Evolutionary conservation across 169 alveolate species (phyloP), one percentile per base, ranked within the genome.

Genomic region (Plasmodium blacklocki): DNA sequence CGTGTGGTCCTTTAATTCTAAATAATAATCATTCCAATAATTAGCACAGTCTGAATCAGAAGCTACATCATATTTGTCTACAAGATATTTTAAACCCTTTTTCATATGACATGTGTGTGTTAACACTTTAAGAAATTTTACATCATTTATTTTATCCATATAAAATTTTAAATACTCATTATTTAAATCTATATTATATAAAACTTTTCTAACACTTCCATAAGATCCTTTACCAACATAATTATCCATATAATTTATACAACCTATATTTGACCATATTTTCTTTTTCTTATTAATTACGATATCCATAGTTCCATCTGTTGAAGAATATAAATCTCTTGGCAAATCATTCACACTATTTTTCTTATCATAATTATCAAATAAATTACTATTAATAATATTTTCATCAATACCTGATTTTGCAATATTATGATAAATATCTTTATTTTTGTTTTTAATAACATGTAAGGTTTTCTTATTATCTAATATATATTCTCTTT

Each of bases 201-300:
- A 80, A 80, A 73, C 90, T 19, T 80, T 80, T 60, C 90, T 67
- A 29, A 80, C 83, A 50, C 50, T 12, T 12, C 90, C 90, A 43
- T 54, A 80, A 21, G 90, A 80, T 11, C 90, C 90, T 32, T 68
- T 80, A 12, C 90, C 90, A 50, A 80, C 90, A 43, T 68, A 56
- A 45, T 70, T 66, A 56, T 68, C 90, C 59, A 80, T 54, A 72
- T 80, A 80, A 50, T 50, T 80, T 29, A 80, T 58, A 73, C 43
- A 68, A 59, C 90, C 90, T 29, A 80, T 58, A 63, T 80, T 80
- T 15, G 63, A 14, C 90, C 90, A 80, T 21, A 56, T 14, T 43
- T 68, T 80, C 29, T 80, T 80, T 68, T 56, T 49, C 32, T 56
- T 29, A 19, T 29, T 72, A 68, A 56, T 45, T 80, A 68, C 49